Evolutionary conservation across 768 basidiomycete species (phyloP).

Genomic region (Mycena sanguinolenta): DNA sequence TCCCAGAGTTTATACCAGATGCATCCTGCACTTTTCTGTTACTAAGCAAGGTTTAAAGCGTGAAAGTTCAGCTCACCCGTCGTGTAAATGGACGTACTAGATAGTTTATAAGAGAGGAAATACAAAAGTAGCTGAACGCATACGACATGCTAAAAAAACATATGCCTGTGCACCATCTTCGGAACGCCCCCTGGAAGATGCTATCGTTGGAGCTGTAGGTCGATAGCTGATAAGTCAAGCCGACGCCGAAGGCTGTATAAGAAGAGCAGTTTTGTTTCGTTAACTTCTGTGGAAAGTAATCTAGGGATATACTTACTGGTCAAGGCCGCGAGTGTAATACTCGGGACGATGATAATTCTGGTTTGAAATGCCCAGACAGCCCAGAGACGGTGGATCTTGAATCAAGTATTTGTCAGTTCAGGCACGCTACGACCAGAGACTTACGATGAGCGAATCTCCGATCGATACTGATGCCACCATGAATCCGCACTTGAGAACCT

Average conservation of each 20-base stretch:
- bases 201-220: neutral
- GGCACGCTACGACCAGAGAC: too few species aligned
- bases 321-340: neutral
- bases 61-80: neutral
- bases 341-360: neutral
- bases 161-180: neutral
- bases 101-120: neutral
- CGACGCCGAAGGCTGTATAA: neutral
- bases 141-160: neutral
- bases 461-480: neutral
- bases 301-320: neutral
- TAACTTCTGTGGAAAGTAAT: neutral
- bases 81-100: neutral
- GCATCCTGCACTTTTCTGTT: neutral
- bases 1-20: constrained; percentile 4
- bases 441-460: neutral
- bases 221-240: constrained; percentile 3
- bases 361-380: neutral
- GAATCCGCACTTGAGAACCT: neutral
- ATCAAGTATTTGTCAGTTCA: neutral
- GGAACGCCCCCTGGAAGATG: neutral
- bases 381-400: neutral
- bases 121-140: neutral
- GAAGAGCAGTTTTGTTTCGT: too few species aligned
- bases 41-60: neutral